Percentiles rank a stretch among this genome's conserved stretches.
phyloP scores from a whole-genome alignment of 1,139 yeast species.

The Blastobotrys serpentis region DNA sequence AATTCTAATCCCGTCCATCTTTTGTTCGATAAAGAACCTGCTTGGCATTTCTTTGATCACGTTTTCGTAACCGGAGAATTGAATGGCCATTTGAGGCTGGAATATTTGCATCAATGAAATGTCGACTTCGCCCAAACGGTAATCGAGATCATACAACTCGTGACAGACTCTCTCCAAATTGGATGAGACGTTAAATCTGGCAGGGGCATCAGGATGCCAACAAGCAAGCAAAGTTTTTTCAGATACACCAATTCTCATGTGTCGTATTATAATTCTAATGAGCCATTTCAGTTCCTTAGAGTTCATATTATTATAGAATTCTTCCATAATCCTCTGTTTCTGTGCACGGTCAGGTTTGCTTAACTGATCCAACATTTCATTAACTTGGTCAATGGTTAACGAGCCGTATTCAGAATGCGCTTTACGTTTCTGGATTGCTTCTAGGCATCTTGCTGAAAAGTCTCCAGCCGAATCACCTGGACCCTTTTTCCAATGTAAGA shows the following conservation, averaged over 20 bases:
- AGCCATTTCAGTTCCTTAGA: conserved; percentile 70
- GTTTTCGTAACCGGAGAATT: not conserved
- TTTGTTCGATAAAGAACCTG: conserved; percentile 78
- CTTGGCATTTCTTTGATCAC: conserved; percentile 30
- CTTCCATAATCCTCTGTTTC: conserved; percentile 42
- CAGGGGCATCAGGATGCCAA: conserved; percentile 83
- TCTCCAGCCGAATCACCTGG: conserved; percentile 41
- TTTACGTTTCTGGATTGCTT: conserved; percentile 41
- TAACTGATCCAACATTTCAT: conserved; percentile 55
- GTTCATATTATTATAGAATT: conserved; percentile 55
- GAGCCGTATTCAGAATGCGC: conserved; percentile 39
- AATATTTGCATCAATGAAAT: conserved; percentile 43
- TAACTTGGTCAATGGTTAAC: conserved; percentile 57
- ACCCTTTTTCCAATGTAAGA: conserved; percentile 47
- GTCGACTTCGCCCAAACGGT: conserved; percentile 17
- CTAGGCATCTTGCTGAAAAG: conserved; percentile 43
- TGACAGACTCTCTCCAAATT: conserved; percentile 62
- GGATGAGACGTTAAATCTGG: conserved; percentile 65
- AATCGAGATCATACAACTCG: conserved; percentile 48
- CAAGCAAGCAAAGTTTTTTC: conserved; percentile 59
- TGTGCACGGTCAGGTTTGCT: conserved; percentile 25
- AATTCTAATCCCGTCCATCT: conserved; percentile 90
- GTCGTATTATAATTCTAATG: conserved; percentile 63
- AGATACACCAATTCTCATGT: conserved; percentile 51
- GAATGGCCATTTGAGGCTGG: conserved; percentile 53